Evolutionary conservation across 2,329 filamentous ascomycete species (phyloP).

Genomic region (Fragosphaeria purpurea): DNA sequence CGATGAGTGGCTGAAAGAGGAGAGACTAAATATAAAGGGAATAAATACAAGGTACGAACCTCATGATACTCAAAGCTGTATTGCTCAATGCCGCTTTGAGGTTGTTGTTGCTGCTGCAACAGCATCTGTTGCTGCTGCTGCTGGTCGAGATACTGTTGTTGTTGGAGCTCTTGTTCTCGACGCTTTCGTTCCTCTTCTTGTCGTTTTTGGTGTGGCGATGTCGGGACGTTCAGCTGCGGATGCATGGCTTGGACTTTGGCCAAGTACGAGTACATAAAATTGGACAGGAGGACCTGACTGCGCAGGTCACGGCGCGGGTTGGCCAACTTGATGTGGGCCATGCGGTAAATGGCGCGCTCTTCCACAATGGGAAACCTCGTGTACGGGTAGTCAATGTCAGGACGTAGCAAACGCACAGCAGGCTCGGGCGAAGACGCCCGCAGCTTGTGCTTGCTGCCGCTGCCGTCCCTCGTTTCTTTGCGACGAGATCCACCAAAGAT

Average conservation of each 20-base stretch:
- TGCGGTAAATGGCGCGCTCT: slow-evolving; percentile 92
- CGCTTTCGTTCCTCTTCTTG: slow-evolving; percentile 36
- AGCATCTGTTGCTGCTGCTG: slow-evolving; percentile 19
- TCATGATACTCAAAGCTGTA: slow-evolving; percentile 28
- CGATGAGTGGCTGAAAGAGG: background rate
- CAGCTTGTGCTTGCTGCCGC: slow-evolving; percentile 63
- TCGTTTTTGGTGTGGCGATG: slow-evolving; percentile 51
- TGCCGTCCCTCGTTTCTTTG: slow-evolving; percentile 66
- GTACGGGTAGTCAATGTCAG: slow-evolving; percentile 94
- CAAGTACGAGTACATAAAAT: slow-evolving; percentile 99
- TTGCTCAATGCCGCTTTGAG: slow-evolving; percentile 16
- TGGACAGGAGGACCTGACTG: slow-evolving; percentile 91
- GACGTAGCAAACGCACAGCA: slow-evolving; percentile 58
- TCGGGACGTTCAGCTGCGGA: slow-evolving; percentile 84
- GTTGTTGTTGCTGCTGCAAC: slow-evolving; percentile 13
- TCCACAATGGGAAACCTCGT: slow-evolving; percentile 90
- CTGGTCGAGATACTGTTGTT: slow-evolving; percentile 32
- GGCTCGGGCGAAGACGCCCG: slow-evolving; percentile 74
- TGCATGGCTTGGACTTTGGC: slow-evolving; percentile 99
- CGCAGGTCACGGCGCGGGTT: slow-evolving; percentile 86
- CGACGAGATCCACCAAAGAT: slow-evolving; percentile 88
- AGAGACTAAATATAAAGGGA: background rate
- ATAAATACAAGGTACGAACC: slow-evolving; percentile 16
- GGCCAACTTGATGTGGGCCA: slow-evolving; percentile 98
- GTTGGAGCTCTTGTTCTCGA: slow-evolving; percentile 34